These are phyloP conservation scores for Raffaelea arxii DNA, from an alignment of 2,329 filamentous ascomycete species.

Conservation along the genomic window DNA sequence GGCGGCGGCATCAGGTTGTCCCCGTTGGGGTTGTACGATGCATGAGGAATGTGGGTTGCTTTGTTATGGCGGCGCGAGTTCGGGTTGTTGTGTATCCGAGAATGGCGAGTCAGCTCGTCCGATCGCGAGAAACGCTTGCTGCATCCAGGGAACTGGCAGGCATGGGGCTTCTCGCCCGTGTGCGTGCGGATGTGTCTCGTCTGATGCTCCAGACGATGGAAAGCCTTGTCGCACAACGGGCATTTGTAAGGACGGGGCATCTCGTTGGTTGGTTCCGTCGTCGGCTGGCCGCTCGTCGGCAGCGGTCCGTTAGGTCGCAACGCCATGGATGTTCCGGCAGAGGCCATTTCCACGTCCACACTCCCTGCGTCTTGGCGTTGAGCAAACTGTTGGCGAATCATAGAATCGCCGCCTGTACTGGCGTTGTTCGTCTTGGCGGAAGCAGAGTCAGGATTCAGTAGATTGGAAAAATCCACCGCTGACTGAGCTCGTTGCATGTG, in stretches of 20 bases:
- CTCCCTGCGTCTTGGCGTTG: constrained; percentile 22
- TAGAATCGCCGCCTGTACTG: constrained; percentile 18
- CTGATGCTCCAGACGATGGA: constrained; percentile 96
- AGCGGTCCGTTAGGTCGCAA: constrained; percentile 51
- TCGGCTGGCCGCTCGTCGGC: constrained; percentile 49
- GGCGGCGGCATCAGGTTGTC: constrained; percentile 71
- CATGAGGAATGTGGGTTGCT: constrained; percentile 38
- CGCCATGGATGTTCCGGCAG: neutral
- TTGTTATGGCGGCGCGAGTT: constrained; percentile 94
- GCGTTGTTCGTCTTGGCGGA: constrained; percentile 7
- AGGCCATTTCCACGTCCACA: constrained; percentile 33
- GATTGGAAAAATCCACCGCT: constrained; percentile 65
- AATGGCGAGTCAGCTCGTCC: constrained; percentile 93
- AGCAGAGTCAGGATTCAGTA: constrained; percentile 51
- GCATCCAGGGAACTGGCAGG: constrained; percentile 90
- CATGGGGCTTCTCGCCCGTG: constrained; percentile 76
- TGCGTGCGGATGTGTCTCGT: constrained; percentile 80
- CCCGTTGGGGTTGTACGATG: constrained; percentile 35
- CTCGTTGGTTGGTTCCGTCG: constrained; percentile 51
- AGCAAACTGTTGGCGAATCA: constrained; percentile 16
- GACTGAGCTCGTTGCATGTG: constrained; percentile 70
- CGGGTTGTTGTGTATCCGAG: constrained; percentile 97
- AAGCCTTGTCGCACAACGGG: constrained; percentile 94
- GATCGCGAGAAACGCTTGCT: constrained; percentile 95
- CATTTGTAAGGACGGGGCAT: constrained; percentile 97